Evolutionary conservation across 306 rosid species (phyloP), one percentile per base, ranked within the genome.

Genomic region (Erythrophleum fordii): DNA sequence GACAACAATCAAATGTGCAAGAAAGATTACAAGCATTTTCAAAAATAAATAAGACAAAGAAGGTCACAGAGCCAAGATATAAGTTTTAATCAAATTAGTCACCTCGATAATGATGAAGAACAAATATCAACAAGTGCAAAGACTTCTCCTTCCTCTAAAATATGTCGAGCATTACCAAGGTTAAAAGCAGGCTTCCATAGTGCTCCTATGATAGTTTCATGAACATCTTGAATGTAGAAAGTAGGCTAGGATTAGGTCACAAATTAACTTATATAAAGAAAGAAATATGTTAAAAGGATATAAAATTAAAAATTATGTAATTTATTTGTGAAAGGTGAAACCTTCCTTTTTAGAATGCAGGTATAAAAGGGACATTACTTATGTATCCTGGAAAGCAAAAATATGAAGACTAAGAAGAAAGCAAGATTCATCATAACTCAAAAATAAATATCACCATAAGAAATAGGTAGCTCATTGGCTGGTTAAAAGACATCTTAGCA

Each of bases 121-220:
- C 98, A 94, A 59, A 94, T 97, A 79, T 92, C 89, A 69, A 94
- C 98, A 39, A 94, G 91, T 9, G 97, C 98, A 37, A 93, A 85
- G 76, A 92, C 98, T 72, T 97, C 98, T 35, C 98, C 98, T 87
- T 92, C 97, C 88, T 94, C 97, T 65, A 94, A 97, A 80, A 94
- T 94, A 3, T 92, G 94, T 37, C 92, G 88, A 84, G 98, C 98
- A 81, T 94, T 94, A 14, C 97, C 93, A 31, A 97, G 93, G 85
- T 94, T 94, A 84, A 92, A 94, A 80, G 98, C 98, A 84, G 92
- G 95, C 85, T 94, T 94, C 98, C 98, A 94, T 44, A 94, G 94
- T 60, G 98, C 98, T 82, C 98, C 98, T 23, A 97, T 97, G 68
- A 97, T 97, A 51, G 98, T 94, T 91, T 94, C 98, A 71, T 92